Conservation (phyloP, 2,329 filamentous ascomycete species). For the Talaromyces atroroseus region DNA sequence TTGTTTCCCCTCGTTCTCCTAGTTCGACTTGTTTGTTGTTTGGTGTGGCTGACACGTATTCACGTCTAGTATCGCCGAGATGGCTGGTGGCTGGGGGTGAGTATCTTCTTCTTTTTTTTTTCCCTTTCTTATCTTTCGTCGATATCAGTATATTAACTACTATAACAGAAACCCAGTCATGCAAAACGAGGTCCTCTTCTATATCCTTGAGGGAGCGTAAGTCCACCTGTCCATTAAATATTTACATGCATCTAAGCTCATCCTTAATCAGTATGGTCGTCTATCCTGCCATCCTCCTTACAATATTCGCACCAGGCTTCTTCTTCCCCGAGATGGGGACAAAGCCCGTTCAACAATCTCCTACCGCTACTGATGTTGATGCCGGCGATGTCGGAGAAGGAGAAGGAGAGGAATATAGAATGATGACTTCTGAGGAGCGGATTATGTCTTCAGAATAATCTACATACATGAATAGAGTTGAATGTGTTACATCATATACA, state of each 20-base stretch:
- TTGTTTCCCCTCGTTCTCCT: background rate
- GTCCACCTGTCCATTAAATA: constrained; percentile 12
- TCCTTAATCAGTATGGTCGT: constrained; percentile 38
- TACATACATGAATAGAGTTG: background rate
- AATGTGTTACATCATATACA: background rate
- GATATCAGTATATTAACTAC: background rate
- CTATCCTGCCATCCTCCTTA: constrained; percentile 47
- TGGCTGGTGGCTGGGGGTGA: constrained; percentile 57
- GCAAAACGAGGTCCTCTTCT: constrained; percentile 57
- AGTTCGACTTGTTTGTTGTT: background rate
- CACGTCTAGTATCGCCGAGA: constrained; percentile 48
- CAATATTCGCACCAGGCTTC: constrained; percentile 50
- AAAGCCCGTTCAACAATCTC: background rate
- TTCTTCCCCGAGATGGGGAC: constrained; percentile 51
- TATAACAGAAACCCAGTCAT: constrained; percentile 49
- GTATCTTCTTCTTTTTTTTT: no score
- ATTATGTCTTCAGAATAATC: background rate
- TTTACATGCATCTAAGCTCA: constrained; percentile 20
- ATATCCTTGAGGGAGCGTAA: constrained; percentile 53
- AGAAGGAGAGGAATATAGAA: constrained; percentile 20
- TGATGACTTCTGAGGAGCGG: constrained; percentile 1
- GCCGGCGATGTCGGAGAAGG: background rate
- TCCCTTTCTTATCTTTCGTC: background rate
- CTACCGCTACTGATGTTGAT: background rate
- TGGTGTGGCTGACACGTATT: background rate